Conservation (phyloP, 1,139 yeast species). For the Taphrina confusa region DNA sequence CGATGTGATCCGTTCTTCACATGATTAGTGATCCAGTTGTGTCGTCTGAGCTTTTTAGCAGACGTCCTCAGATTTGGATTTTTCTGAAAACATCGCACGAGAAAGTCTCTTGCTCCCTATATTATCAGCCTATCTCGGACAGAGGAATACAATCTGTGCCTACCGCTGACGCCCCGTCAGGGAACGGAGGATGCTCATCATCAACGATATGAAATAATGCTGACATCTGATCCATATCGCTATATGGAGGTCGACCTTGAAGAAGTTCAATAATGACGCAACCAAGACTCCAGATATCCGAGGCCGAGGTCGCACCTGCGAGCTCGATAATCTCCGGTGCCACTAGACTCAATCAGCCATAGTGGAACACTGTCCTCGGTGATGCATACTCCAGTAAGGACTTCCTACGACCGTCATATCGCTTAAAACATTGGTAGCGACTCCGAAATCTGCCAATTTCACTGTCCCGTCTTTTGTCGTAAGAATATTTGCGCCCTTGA, state of each 20-base stretch:
- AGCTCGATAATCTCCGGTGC: conserved; percentile 79
- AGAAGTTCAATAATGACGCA: conserved; percentile 86
- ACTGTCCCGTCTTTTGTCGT: conserved; percentile 61
- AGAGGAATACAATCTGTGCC: background rate
- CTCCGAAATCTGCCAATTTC: conserved; percentile 78
- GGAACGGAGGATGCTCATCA: conserved; percentile 77
- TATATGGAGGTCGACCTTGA: conserved; percentile 86
- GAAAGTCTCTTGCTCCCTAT: conserved; percentile 54
- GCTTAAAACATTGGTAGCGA: conserved; percentile 53
- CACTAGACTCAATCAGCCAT: too few species aligned
- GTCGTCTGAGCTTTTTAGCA: conserved; percentile 60
- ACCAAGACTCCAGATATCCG: conserved; percentile 73
- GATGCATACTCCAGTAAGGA: conserved; percentile 67
- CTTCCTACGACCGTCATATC: conserved; percentile 57
- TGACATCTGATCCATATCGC: conserved; percentile 77
- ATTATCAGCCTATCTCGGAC: background rate
- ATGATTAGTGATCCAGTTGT: conserved; percentile 57
- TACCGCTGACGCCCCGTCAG: conserved; percentile 57
- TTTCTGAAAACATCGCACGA: conserved; percentile 75
- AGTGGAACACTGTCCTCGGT: too few species aligned
- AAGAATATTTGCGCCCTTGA: conserved; percentile 75
- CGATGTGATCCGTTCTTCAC: conserved; percentile 40
- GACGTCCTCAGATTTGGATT: conserved; percentile 63
- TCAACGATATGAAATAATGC: conserved; percentile 91
- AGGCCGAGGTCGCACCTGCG: conserved; percentile 83